These are phyloP conservation scores for Boehmeria nivea DNA, from an alignment of 306 rosid species.

Conservation along the genomic window DNA sequence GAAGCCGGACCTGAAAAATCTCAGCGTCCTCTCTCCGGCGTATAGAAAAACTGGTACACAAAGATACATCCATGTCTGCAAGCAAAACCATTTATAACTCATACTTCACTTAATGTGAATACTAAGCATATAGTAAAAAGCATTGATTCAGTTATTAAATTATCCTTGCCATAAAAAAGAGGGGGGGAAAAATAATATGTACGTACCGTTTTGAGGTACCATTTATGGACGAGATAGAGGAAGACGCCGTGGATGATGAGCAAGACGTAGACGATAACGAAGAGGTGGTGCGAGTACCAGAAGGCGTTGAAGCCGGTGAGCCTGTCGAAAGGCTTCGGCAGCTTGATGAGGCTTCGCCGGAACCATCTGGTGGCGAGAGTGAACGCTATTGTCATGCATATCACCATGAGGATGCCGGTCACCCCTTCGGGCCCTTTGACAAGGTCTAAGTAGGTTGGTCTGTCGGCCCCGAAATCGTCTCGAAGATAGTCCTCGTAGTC, in stretches of 20 bases:
- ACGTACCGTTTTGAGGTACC: conserved; percentile 79
- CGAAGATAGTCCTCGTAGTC: conserved; percentile 28
- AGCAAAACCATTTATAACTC: conserved; percentile 16
- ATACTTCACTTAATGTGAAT: conserved; percentile 1
- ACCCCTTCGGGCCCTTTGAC: conserved; percentile 67
- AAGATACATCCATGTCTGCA: conserved; percentile 97
- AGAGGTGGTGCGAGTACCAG: conserved; percentile 99
- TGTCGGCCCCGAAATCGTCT: conserved; percentile 51
- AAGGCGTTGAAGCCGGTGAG: conserved; percentile 95
- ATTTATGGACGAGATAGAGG: conserved; percentile 61
- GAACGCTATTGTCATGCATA: conserved; percentile 75
- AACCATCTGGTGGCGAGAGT: conserved; percentile 91
- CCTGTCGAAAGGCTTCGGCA: conserved; percentile 85
- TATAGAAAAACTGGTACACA: conserved; percentile 79
- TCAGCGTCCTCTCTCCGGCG: conserved; percentile 86
- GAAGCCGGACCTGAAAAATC: conserved; percentile 85
- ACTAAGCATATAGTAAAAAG: too few species aligned
- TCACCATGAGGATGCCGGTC: conserved; percentile 85
- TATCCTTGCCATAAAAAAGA: background rate
- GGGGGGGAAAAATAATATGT: background rate
- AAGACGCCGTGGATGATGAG: conserved; percentile 71
- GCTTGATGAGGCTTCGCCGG: conserved; percentile 75
- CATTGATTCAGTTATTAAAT: too few species aligned
- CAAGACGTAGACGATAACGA: conserved; percentile 79
- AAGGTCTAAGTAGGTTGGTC: conserved; percentile 54